phyloP scores from a whole-genome alignment of 2,329 filamentous ascomycete species.

The Hyphodiscus sp. region DNA sequence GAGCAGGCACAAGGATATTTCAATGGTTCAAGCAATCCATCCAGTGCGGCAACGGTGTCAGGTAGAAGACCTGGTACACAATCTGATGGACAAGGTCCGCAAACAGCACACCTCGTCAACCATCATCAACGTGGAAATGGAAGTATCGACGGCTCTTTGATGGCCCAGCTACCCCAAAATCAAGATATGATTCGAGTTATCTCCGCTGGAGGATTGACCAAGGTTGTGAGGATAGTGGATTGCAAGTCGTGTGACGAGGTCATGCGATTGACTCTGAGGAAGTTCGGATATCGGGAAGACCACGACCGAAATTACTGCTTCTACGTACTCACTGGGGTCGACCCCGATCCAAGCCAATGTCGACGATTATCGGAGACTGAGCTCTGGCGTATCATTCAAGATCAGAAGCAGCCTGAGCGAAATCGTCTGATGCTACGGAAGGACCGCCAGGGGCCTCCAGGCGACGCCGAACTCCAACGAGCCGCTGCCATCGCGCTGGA shows the following conservation, averaged over 20 bases:
- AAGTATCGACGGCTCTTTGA: slow-evolving; percentile 79
- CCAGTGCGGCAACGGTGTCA: slow-evolving; percentile 44
- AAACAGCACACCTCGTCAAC: slow-evolving; percentile 55
- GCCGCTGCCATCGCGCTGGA: slow-evolving; percentile 86
- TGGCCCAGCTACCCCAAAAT: slow-evolving; percentile 76
- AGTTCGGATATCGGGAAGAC: slow-evolving; percentile 81
- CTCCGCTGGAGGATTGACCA: slow-evolving; percentile 83
- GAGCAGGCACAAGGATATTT: slow-evolving; percentile 47
- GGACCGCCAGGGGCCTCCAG: slow-evolving; percentile 87
- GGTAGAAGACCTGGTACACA: slow-evolving; percentile 54
- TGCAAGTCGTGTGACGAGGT: slow-evolving; percentile 91
- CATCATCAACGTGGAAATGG: slow-evolving; percentile 73
- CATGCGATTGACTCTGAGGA: slow-evolving; percentile 80
- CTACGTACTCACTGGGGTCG: slow-evolving; percentile 81
- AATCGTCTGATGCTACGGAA: slow-evolving; percentile 87
- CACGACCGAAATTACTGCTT: slow-evolving; percentile 96
- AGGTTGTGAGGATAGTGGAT: slow-evolving; percentile 87
- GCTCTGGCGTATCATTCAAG: slow-evolving; percentile 84
- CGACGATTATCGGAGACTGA: slow-evolving; percentile 80
- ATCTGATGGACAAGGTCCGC: slow-evolving; percentile 45
- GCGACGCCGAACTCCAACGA: slow-evolving; percentile 75
- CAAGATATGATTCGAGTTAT: slow-evolving; percentile 91
- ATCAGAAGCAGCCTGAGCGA: slow-evolving; percentile 75
- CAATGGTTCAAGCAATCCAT: slow-evolving; percentile 42
- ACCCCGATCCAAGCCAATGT: slow-evolving; percentile 75